Evolutionary conservation across 2,329 filamentous ascomycete genomes (phyloP), one percentile per base, ranked within the genome.

Genomic region (Penicillium sp.): DNA sequence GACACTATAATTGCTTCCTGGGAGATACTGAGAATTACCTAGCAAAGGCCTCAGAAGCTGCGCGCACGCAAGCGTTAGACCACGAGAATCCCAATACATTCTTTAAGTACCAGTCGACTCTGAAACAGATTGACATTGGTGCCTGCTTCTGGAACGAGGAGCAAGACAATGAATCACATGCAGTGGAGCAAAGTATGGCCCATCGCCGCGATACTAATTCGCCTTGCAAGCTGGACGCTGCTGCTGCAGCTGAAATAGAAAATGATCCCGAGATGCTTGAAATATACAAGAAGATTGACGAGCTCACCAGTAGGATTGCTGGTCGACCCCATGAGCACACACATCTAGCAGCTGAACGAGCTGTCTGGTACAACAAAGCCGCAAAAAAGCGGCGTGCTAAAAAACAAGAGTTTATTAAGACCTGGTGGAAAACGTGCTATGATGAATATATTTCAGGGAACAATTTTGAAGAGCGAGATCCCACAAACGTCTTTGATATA

Each of bases 161-260:
- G n/a, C 61, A 58, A 47, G 52, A 71, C 35, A 68, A 67, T 52
- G 49, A 69, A 62, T 69, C 30, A n/a, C 58, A 58, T 13, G 54
- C 67, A 21, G 68, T 72, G n/a, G 66, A 72, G 58, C 35, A 67
- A 55, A 71, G 66, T 17, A 70, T 71, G 53, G 60, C 65, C 7
- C 56, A 71, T 52, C 61, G 68, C 56, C 56, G 56, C 38, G 64
- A 71, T 45, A n/a, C 51, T 8, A 72, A 72, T 51, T 35, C 54
- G 2, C 68, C 51, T 30, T 56, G 56, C 1, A 51, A 66, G n/a
- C 62, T 72, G 4, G 44, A 69, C 58, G 51, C 55, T 60, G 64
- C 63, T 44, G 29, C 47, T 52, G 38, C 66, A 7, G 9, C 30
- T 5, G 11, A 62, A 50, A 67, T 72, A 19, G 29, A 66, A 46